These are phyloP conservation scores for Spergularia bocconei DNA, from an alignment of 148 eudicot species.

Conservation along the genomic window DNA sequence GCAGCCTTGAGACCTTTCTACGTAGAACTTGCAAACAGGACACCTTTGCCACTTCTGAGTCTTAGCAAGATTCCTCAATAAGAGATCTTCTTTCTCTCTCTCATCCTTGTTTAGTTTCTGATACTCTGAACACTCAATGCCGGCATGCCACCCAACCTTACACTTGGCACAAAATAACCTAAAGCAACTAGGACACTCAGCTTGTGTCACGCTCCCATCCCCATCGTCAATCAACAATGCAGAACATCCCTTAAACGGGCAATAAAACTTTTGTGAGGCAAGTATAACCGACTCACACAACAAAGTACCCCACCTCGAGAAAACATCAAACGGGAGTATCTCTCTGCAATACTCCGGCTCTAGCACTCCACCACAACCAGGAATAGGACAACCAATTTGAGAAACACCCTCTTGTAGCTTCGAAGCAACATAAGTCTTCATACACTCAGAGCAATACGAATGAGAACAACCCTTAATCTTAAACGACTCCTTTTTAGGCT, in stretches of 20 bases:
- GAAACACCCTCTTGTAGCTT: constrained; percentile 45
- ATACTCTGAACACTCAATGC: constrained; percentile 46
- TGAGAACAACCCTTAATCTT: constrained; percentile 45
- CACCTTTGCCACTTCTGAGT: constrained; percentile 60
- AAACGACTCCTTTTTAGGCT: constrained; percentile 30
- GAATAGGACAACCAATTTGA: constrained; percentile 34
- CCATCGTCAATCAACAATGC: constrained; percentile 43
- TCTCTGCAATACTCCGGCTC: constrained; percentile 47
- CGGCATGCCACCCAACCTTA: constrained; percentile 60
- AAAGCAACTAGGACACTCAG: constrained; percentile 52
- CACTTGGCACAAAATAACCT: constrained; percentile 65
- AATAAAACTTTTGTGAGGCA: constrained; percentile 45
- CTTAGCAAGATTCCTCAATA: constrained; percentile 56
- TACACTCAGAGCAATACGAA: constrained; percentile 42
- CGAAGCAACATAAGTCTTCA: constrained; percentile 38
- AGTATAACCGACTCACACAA: constrained; percentile 50
- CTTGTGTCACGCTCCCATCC: constrained; percentile 28
- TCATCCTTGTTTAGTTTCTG: constrained; percentile 47
- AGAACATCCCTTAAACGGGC: constrained; percentile 54
- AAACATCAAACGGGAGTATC: constrained; percentile 45
- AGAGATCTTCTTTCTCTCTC: constrained; percentile 49
- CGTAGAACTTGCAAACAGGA: constrained; percentile 55
- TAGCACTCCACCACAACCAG: constrained; percentile 34
- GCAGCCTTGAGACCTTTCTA: constrained; percentile 60
- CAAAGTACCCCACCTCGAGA: constrained; percentile 46